Conservation (phyloP, 1,139 yeast species). For the Blastobotrys serpentis region DNA sequence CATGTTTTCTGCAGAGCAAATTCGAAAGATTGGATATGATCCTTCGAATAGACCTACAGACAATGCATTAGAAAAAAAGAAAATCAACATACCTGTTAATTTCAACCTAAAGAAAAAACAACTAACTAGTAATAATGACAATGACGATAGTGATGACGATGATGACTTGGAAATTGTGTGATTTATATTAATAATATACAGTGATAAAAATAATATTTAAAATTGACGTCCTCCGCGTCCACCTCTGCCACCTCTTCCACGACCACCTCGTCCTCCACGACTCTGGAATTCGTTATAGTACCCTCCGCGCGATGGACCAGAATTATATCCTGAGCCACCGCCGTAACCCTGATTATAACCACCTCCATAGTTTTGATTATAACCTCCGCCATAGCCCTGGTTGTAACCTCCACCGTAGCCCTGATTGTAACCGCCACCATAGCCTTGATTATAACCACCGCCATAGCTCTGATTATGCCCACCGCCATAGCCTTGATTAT, state of each 20-base stretch:
- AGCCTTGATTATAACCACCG: conserved; percentile 15
- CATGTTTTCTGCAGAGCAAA: conserved; percentile 33
- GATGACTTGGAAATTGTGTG: conserved; percentile 43
- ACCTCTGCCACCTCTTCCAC: conserved; percentile 3
- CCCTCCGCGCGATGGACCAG: conserved; percentile 11
- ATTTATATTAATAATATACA: conserved; percentile 6
- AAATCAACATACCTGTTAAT: conserved; percentile 16
- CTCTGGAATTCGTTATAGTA: background rate
- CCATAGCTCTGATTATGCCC: conserved; percentile 15
- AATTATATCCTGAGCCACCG: conserved; percentile 16
- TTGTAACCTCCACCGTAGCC: conserved; percentile 14
- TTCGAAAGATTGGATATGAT: conserved; percentile 37
- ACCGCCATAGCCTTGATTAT: conserved; percentile 18
- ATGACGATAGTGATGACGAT: conserved; percentile 40
- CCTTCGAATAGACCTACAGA: conserved; percentile 29
- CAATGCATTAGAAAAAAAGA: conserved; percentile 15
- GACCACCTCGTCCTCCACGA: background rate
- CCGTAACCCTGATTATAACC: conserved; percentile 9
- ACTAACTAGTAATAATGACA: conserved; percentile 20
- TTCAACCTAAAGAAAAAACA: conserved; percentile 17
- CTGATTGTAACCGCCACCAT: conserved; percentile 19
- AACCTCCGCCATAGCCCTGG: conserved; percentile 15
- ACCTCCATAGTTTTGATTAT: conserved; percentile 16
- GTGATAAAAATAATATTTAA: background rate
- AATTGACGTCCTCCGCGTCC: background rate